Evolutionary conservation across 2,329 filamentous ascomycete species (phyloP), one percentile per base, ranked within the genome.

Genomic region (Hortaea werneckii): DNA sequence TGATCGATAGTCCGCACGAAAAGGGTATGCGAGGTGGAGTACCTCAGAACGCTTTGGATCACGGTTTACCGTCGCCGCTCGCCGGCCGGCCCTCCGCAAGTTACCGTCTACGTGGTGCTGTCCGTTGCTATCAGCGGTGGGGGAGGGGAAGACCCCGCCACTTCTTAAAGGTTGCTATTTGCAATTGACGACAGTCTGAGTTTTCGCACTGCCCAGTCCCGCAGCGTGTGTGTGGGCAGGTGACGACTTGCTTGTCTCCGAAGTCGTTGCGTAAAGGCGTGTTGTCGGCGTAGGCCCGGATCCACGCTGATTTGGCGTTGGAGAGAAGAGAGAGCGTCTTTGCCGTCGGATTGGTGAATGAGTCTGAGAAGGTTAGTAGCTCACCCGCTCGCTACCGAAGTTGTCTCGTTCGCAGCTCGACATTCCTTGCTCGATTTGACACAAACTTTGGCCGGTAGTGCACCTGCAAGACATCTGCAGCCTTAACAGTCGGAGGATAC

Each of bases 371-470:
- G 42, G 42, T 44, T 44, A 40, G 37, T 13, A 40, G 42, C 42
- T 32, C 40, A 10, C 42, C 42, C 42, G 42, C 42, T 44, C 42
- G 35, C 34, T 44, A 13, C 42, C 42, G 35, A 29, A 44, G 5
- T 40, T 44, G 8, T 44, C 9, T 20, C 34, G 9, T 37, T 20
- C 9, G 30, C 37, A 26, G 20, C 7, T 43, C 29, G 40, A 42
- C 28, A 41, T 32, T 39, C 37, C 27, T n/a, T 37, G 34, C 30
- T 35, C 10, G 37, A 39, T 39, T n/a, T 39, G 13, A 13, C 37
- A 26, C 13, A 26, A 39, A 39, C 37, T 26, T 39, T 26, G 37
- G 37, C 10, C 20, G 8, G 10, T n/a, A 8, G 10, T 39, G 10
- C 20, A 8, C 13, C 37, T 39, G 37, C 37, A 39, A 39, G 37